Percentiles rank a stretch among this genome's conserved stretches.
Evolutionary conservation across 192 early-diverging fungal genomes (phyloP).

Genomic region (Linnemannia hyalina): DNA sequence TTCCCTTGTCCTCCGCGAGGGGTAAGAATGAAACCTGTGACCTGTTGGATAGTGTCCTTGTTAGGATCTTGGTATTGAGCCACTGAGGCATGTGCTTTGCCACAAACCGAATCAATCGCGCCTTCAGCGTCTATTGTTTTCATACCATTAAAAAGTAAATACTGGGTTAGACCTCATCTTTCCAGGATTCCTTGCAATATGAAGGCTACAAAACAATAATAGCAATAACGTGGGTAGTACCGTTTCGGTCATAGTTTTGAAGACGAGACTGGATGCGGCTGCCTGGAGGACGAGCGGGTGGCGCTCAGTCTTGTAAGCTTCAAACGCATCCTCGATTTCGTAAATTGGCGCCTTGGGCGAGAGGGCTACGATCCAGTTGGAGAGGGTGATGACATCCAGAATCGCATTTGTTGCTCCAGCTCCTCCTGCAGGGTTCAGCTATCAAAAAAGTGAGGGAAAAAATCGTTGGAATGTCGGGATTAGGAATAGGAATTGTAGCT

Average conservation of each 20-base stretch:
- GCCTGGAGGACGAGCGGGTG: neutral
- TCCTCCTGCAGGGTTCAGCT: slow-evolving; percentile 18
- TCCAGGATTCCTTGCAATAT: no score
- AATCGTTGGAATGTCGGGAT: neutral
- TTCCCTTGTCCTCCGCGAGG: no score
- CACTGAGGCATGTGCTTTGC: no score
- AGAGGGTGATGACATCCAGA: neutral
- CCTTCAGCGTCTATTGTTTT: no score
- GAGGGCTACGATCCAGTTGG: slow-evolving; percentile 9
- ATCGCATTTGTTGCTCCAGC: slow-evolving; percentile 6
- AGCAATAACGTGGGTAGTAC: neutral
- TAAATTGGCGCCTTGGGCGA: neutral
- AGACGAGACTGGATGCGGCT: neutral
- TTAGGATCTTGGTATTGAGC: no score
- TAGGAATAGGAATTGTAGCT: no score
- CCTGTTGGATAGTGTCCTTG: no score
- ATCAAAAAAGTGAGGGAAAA: neutral
- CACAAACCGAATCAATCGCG: no score
- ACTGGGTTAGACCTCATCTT: no score
- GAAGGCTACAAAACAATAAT: no score
- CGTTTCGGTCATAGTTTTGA: neutral
- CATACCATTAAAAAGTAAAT: no score
- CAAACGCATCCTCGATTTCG: neutral
- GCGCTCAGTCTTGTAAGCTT: neutral
- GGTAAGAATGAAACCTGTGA: no score